Conservation (phyloP, 2,329 filamentous ascomycete genomes). For the Beauveria caledonica region DNA sequence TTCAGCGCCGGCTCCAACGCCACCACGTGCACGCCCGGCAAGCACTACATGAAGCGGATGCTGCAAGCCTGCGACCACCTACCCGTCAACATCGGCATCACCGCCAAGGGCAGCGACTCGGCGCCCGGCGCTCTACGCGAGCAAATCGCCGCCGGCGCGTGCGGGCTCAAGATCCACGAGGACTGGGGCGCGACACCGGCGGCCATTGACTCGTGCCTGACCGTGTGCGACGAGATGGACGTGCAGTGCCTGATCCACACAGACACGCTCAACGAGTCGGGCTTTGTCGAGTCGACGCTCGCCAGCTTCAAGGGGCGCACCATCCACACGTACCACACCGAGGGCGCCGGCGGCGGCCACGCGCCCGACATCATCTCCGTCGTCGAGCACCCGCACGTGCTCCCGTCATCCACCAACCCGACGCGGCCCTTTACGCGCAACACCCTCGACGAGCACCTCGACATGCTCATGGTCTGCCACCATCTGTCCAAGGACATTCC, state of each 20-base stretch:
- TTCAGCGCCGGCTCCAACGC: constrained; percentile 42
- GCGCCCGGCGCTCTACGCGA: constrained; percentile 62
- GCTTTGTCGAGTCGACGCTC: constrained; percentile 91
- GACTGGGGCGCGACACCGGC: constrained; percentile 92
- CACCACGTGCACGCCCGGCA: constrained; percentile 84
- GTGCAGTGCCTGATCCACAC: constrained; percentile 93
- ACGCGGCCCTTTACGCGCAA: constrained; percentile 86
- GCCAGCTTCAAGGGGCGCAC: constrained; percentile 76
- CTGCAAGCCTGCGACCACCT: constrained; percentile 75
- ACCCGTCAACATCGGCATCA: constrained; percentile 84
- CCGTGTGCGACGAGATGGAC: constrained; percentile 82
- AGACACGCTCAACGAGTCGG: constrained; percentile 91
- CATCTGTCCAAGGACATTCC: constrained; percentile 88
- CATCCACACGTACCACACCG: constrained; percentile 95
- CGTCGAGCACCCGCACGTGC: constrained; percentile 79
- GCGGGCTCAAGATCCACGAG: constrained; percentile 89
- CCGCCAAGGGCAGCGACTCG: constrained; percentile 87
- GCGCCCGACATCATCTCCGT: constrained; percentile 94
- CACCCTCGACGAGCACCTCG: constrained; percentile 90
- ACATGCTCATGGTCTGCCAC: constrained; percentile 98
- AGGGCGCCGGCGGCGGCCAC: constrained; percentile 90
- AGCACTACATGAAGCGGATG: constrained; percentile 78
- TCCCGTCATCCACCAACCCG: constrained; percentile 66
- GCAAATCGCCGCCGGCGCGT: constrained; percentile 74
- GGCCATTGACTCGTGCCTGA: constrained; percentile 80